phyloP scores from a whole-genome alignment of 2,329 filamentous ascomycete species.

The Exserohilum rostratum region DNA sequence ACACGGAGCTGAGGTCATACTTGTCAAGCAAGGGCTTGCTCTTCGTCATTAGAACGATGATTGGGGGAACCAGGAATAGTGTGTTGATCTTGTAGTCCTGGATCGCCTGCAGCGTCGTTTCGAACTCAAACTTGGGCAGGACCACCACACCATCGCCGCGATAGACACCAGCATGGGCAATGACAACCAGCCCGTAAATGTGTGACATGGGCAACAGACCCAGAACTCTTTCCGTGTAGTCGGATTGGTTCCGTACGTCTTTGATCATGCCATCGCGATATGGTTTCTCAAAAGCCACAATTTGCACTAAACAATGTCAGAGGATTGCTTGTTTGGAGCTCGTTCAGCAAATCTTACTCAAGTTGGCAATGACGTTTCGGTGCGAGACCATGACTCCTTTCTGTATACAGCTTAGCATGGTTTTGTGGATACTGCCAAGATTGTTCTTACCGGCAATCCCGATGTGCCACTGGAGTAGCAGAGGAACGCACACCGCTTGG shows the following conservation, averaged over 20 bases:
- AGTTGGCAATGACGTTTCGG: slow-evolving; percentile 77
- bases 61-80: slow-evolving; percentile 77
- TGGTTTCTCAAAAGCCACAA: slow-evolving; percentile 57
- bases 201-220: slow-evolving; percentile 82
- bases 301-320: slow-evolving; percentile 58
- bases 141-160: slow-evolving; percentile 76
- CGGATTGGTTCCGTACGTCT: slow-evolving; percentile 44
- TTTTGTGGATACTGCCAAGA: not conserved
- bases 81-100: slow-evolving; percentile 71
- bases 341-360: slow-evolving; percentile 37
- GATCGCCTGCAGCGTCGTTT: slow-evolving; percentile 67
- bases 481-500: slow-evolving; percentile 73
- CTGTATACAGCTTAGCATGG: slow-evolving; percentile 47
- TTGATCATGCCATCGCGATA: slow-evolving; percentile 50
- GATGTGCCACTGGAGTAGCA: slow-evolving; percentile 84
- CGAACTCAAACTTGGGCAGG: slow-evolving; percentile 76
- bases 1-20: slow-evolving; percentile 74
- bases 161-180: slow-evolving; percentile 69
- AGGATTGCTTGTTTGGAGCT: not conserved
- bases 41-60: slow-evolving; percentile 77
- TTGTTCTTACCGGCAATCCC: slow-evolving; percentile 67
- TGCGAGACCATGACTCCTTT: slow-evolving; percentile 88
- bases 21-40: slow-evolving; percentile 65
- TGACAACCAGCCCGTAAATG: slow-evolving; percentile 78
- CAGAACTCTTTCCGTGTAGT: slow-evolving; percentile 61